Percentiles rank a stretch among this genome's conserved stretches.
Evolutionary conservation across 257 asterid species (phyloP).

Genomic region (Anisodus tanguticus): DNA sequence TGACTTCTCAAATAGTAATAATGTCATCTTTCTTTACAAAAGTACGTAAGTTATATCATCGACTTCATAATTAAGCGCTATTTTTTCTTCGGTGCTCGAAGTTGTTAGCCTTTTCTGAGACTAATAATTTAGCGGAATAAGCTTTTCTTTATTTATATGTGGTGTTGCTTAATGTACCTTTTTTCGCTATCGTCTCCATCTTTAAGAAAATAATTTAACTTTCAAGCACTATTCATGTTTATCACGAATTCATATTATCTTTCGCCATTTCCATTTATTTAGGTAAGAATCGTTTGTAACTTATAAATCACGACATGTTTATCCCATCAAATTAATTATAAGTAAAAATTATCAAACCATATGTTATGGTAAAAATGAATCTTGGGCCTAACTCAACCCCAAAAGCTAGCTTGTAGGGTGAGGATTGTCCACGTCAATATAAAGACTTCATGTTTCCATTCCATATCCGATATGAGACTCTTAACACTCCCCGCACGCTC

Average conservation of each 20-base stretch:
- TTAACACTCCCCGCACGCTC: too few relatives aligned
- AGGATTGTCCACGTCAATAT: too few relatives aligned
- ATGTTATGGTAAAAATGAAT: not conserved
- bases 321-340: not conserved
- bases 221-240: not conserved
- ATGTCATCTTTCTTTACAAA: not conserved
- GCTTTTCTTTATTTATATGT: not conserved
- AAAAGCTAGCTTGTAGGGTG: too few relatives aligned
- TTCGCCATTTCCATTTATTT: slow-evolving; percentile 21
- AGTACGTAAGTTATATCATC: not conserved
- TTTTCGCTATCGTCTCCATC: not conserved
- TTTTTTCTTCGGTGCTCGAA: not conserved
- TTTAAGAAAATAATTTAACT: not conserved
- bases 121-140: slow-evolving; percentile 18
- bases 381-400: too few relatives aligned
- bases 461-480: too few relatives aligned
- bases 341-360: not conserved
- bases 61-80: not conserved
- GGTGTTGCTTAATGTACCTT: not conserved
- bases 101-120: slow-evolving; percentile 5
- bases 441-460: too few relatives aligned
- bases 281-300: not conserved
- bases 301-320: not conserved
- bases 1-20: not conserved
- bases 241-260: not conserved